Base-by-base conservation (phyloP, 768 basidiomycete species). In the Rhodotorula taiwanensis region DNA sequence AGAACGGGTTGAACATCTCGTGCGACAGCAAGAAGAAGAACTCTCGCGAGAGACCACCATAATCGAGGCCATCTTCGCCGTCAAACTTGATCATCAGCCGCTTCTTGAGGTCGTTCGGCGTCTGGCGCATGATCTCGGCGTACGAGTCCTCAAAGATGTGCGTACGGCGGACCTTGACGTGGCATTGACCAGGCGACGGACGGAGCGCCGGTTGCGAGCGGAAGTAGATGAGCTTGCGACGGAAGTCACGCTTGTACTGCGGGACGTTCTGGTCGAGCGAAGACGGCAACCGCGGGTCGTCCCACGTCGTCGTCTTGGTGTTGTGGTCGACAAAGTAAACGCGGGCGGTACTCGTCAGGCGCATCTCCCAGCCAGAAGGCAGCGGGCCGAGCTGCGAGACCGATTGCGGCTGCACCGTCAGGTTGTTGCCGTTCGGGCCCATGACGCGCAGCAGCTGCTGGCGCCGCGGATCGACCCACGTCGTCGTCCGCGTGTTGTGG, bases 1-100 rank as follows among this genome's bases (percentile, higher is more conserved):
- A 98, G 82, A 99, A 98, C 28, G 95, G 95, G 77, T 98, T 69
- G 81, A 99, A 98, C 95, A 99, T 98, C 78, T 98, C 95, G 76
- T 99, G 95, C 39, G 94, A 98, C 52, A 99, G 82, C 61, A 99
- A 79, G 87, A 98, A 99, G 83, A 99, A 99, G 81, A 98, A 99
- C 79, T 99, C 95, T 80, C 94, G 86, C 44, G 93, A 95, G 60
- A 98, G 79, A 76, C 95, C 95, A 75, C 95, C 95, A 75, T 99
- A 99, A 80, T 99, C 95, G 69, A 98, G 78, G 75, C 95, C 95
- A 76, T 98, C 95, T 76, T 99, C 95, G 36, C 95, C 95, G 72
- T 73, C 72, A 77, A 99, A 99, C 79, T 98, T 99, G 79, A 98
- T 98, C 95, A 98, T 98, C 71, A 98, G 77, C 51, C 95, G 81